Evolutionary conservation across 495 filamentous ascomycete genomes (phyloP).

Genomic region (Wilcoxina mikolae): DNA sequence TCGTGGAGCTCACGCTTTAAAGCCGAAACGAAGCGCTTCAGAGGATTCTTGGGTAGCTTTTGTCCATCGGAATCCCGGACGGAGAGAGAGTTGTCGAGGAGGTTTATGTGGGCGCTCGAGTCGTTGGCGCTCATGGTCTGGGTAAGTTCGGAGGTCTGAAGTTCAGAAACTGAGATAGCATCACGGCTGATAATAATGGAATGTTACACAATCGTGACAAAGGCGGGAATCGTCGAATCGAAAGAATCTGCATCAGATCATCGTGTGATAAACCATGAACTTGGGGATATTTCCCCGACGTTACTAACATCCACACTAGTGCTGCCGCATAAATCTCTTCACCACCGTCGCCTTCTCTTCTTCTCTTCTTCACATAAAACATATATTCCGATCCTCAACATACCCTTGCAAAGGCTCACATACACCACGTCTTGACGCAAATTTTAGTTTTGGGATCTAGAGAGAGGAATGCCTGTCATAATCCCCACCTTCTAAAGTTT

Average conservation of each 20-base stretch:
- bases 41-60: background rate
- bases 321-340: no score
- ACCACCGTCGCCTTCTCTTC: no score
- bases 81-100: background rate
- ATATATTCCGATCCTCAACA: conserved; percentile 6
- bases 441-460: conserved; percentile 8
- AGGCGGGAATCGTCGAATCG: no score
- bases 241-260: no score
- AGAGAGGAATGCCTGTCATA: conserved; percentile 3
- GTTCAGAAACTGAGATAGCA: no score
- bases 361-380: conserved; percentile 7
- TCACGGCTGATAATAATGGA: no score
- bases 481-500: background rate
- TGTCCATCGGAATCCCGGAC: background rate
- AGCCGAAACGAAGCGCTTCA: background rate
- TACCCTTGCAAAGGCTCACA: conserved; percentile 3
- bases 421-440: conserved; percentile 3
- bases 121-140: background rate
- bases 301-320: no score
- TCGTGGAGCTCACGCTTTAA: background rate
- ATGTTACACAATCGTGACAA: no score
- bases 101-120: background rate
- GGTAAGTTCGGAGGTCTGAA: no score
- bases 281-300: no score
- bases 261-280: no score